Evolutionary conservation across 495 filamentous ascomycete genomes (phyloP).

Genomic region (Melanomma pulvis-pyrius): DNA sequence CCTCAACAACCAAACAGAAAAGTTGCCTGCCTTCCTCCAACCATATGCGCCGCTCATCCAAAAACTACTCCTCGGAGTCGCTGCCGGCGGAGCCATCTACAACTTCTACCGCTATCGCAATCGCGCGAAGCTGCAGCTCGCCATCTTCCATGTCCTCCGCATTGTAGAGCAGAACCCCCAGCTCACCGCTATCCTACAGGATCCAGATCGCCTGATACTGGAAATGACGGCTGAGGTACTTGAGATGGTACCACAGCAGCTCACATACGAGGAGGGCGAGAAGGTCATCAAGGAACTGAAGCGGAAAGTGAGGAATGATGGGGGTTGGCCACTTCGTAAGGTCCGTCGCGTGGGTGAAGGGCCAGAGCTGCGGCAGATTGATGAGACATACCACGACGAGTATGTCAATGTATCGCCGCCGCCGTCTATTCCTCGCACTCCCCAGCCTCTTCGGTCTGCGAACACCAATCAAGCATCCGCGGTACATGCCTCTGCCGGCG

Average conservation of each 20-base stretch:
- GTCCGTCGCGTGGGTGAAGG: neutral
- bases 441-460: too few relatives aligned
- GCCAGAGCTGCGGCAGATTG: neutral
- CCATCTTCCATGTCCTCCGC: slow-evolving; percentile 13
- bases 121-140: slow-evolving; percentile 12
- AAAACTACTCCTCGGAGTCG: neutral
- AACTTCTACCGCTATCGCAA: neutral
- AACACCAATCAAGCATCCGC: too few relatives aligned
- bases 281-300: neutral
- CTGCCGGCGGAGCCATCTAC: neutral
- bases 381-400: too few relatives aligned
- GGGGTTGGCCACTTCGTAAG: neutral
- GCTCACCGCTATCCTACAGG: neutral
- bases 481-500: too few relatives aligned
- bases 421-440: too few relatives aligned
- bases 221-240: neutral
- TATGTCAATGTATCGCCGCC: too few relatives aligned
- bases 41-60: neutral
- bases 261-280: neutral
- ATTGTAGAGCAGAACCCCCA: neutral
- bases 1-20: neutral
- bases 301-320: neutral
- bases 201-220: neutral
- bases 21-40: neutral
- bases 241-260: neutral